These are phyloP conservation scores for Taphrina confusa DNA, from an alignment of 1,139 yeast species.

Conservation along the genomic window DNA sequence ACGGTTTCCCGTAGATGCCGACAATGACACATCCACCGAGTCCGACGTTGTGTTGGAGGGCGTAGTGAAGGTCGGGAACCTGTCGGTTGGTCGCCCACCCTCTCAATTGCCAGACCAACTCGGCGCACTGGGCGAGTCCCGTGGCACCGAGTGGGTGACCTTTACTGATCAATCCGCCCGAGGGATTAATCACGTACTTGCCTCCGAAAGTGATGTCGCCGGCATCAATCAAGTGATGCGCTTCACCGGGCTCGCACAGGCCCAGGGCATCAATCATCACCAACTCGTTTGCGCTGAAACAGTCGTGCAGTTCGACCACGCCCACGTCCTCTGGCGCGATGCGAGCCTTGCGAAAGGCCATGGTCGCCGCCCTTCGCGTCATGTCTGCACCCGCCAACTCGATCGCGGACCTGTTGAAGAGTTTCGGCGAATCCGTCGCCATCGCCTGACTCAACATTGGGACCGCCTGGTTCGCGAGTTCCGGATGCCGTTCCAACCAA, in stretches of 20 bases:
- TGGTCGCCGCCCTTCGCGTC: constrained; percentile 42
- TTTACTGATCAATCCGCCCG: constrained; percentile 45
- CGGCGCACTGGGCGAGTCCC: constrained; percentile 45
- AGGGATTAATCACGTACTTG: constrained; percentile 44
- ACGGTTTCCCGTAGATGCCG: constrained; percentile 30
- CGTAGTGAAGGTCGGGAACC: constrained; percentile 42
- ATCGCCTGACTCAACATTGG: constrained; percentile 44
- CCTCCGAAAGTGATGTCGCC: constrained; percentile 45
- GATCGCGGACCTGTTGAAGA: constrained; percentile 42
- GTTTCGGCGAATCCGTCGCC: constrained; percentile 42
- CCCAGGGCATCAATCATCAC: constrained; percentile 44
- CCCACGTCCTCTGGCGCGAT: constrained; percentile 43
- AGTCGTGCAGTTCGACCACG: constrained; percentile 46
- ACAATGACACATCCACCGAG: constrained; percentile 29
- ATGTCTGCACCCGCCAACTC: constrained; percentile 44
- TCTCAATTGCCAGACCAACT: constrained; percentile 45
- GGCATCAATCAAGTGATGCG: constrained; percentile 42
- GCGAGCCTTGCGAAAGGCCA: constrained; percentile 41
- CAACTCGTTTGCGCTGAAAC: constrained; percentile 45
- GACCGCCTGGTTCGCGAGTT: constrained; percentile 43
- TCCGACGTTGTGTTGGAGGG: constrained; percentile 45
- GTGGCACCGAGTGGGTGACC: constrained; percentile 47
- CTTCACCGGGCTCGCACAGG: constrained; percentile 43
- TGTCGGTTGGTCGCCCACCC: constrained; percentile 45
- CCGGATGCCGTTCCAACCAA: constrained; percentile 57